phyloP scores from a whole-genome alignment of 139 green algal species.

The Pleodorina starrii region DNA sequence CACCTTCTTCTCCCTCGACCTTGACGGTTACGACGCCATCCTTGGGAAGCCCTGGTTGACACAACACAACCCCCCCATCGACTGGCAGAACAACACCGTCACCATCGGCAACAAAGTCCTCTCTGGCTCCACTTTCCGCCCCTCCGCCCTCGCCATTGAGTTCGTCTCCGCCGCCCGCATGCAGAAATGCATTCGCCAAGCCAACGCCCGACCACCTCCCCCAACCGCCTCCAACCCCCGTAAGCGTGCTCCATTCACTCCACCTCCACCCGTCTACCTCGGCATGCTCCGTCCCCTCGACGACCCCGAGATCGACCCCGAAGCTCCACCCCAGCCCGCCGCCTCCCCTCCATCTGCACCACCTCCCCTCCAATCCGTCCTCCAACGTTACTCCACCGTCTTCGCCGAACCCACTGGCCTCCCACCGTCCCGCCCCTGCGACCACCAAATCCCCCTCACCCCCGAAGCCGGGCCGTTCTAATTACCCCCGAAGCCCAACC shows the following conservation, averaged over 20 bases:
- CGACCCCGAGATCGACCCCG: not conserved
- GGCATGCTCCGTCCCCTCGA: not conserved
- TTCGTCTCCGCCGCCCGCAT: not conserved
- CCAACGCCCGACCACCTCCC: not conserved
- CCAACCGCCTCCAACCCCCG: not conserved
- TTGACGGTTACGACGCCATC: not conserved
- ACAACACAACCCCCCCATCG: not conserved
- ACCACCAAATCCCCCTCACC: not conserved
- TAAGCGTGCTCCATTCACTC: not conserved
- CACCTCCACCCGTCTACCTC: not conserved
- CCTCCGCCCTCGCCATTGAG: not conserved
- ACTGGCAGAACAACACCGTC: not conserved
- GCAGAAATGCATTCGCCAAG: not conserved
- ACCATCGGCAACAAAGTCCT: not conserved
- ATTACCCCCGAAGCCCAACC: not conserved
- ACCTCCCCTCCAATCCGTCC: not conserved
- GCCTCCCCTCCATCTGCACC: not conserved
- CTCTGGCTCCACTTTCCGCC: not conserved
- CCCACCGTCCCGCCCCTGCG: not conserved
- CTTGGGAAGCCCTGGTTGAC: not conserved
- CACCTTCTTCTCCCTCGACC: not conserved
- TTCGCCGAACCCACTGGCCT: not conserved
- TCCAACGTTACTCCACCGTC: not conserved
- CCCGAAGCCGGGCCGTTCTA: too few relatives aligned
- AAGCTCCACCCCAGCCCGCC: not conserved